phyloP scores from a whole-genome alignment of 2,329 filamentous ascomycete genomes.

The Xylaria sp. region DNA sequence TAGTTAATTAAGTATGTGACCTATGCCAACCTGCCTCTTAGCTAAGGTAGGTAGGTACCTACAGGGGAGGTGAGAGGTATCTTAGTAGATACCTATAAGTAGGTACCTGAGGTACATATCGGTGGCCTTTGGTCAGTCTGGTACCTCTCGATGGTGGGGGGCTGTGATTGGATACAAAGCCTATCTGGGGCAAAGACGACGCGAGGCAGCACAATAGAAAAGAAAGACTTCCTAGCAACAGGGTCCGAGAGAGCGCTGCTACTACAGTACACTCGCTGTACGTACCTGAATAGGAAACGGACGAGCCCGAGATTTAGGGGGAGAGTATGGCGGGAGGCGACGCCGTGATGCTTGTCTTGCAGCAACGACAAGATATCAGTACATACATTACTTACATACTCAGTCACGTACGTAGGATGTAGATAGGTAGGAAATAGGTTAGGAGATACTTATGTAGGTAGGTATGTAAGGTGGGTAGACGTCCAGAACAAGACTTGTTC shows the following conservation, averaged over 20 bases:
- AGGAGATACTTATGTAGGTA: no score
- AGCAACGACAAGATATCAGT: conserved; percentile 1
- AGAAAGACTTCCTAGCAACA: background rate
- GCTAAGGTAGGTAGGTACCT: background rate
- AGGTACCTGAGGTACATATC: background rate
- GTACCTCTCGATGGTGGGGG: conserved; percentile 11
- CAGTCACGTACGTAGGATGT: background rate
- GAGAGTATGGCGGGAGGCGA: conserved; percentile 3
- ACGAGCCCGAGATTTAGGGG: background rate
- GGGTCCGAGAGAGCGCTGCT: conserved; percentile 1
- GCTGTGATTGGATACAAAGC: conserved; percentile 15
- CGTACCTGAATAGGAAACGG: conserved; percentile 4
- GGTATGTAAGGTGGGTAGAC: no score
- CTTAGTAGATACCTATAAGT: no score
- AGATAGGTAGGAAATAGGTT: background rate
- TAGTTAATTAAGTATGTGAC: background rate
- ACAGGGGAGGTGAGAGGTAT: no score
- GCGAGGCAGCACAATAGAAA: conserved; percentile 18
- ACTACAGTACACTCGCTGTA: background rate
- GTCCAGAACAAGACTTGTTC: no score
- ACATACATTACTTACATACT: background rate
- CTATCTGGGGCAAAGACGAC: conserved; percentile 11
- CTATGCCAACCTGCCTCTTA: background rate
- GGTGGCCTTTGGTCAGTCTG: background rate
- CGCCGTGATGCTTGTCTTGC: conserved; percentile 3